Base-by-base conservation (phyloP, 2,329 filamentous ascomycete genomes). In the Phialophora tarda region DNA sequence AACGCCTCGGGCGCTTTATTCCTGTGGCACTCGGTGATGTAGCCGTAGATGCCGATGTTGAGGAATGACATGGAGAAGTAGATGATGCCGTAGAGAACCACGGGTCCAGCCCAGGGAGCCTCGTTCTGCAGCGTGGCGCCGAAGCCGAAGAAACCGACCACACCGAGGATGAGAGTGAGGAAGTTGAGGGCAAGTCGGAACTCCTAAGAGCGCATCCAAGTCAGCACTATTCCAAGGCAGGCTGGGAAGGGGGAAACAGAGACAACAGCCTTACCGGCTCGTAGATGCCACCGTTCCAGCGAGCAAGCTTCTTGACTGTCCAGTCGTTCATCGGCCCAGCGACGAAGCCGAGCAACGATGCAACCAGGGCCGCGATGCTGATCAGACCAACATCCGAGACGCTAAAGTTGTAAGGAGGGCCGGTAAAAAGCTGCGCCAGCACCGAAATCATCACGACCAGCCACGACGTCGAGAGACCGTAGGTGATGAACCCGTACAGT, bases 241-340 rank as follows among this genome's bases (percentile, higher is more conserved):
- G 4, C 14, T 17, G 34, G 4, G 34, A 10, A 41, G 38, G 12
- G 12, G 14, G 17, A 8, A n/a, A 17, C 11, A 5, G 3, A 38
- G 34, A 38, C 34, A 4, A 17, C 12, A 17, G 14, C 38, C 57
- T 47, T 32, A 59, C 79, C 1, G 79, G 78, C 55, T 78, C 75
- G 65, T 76, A 71, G 63, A 79, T 74, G 30, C 80, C 80, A 21
- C 76, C 73, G 69, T 81, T 82, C 41, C 79, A 76, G 4, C 78
- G 76, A 0, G 81, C 79, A 1, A 82, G 72, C 61, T 69, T 74
- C 23, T 80, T 73, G 2, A 74, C 71, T 12, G 77, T 58, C 50
- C 67, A 69, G 64, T 79, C 77, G 2, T 73, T 75, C 23, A 77
- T 50, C 1, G 71, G 23, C 72, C 75, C n/a, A 73, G 59, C 62